These are phyloP conservation scores for Eucalyptus cloeziana DNA, from an alignment of 345 rosid genomes.

Conservation along the genomic window DNA sequence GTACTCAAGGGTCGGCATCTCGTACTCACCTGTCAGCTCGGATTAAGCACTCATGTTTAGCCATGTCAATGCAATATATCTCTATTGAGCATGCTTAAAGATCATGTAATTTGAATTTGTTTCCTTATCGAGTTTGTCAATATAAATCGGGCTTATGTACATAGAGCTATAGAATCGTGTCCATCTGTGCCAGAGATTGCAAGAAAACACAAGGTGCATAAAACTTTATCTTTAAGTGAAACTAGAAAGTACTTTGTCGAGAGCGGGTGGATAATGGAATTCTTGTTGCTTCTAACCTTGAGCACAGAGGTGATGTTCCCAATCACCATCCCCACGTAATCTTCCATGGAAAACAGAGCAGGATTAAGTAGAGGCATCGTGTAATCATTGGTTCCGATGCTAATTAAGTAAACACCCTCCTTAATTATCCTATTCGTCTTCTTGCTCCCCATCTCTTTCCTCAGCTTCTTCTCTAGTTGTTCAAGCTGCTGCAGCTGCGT, in stretches of 20 bases:
- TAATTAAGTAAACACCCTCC: background rate
- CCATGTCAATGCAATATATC: background rate
- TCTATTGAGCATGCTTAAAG: background rate
- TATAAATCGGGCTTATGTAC: background rate
- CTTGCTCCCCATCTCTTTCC: background rate
- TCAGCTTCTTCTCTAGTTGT: background rate
- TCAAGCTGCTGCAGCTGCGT: constrained; percentile 3
- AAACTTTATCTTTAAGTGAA: background rate
- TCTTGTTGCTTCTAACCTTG: background rate
- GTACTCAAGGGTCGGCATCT: background rate
- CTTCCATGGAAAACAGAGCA: background rate
- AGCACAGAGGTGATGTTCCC: constrained; percentile 6
- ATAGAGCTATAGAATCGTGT: background rate
- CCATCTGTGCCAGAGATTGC: background rate
- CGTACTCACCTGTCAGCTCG: background rate
- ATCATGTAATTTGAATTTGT: background rate
- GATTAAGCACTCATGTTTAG: background rate
- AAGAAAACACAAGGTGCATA: background rate
- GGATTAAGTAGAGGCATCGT: background rate
- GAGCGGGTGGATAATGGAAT: background rate
- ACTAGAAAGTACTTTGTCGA: background rate
- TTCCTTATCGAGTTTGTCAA: background rate
- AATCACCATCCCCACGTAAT: constrained; percentile 6
- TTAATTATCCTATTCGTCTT: background rate
- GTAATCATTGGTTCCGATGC: constrained; percentile 11